Conservation (phyloP, 1,139 yeast species). For the Zygotorulaspora mrakii region DNA sequence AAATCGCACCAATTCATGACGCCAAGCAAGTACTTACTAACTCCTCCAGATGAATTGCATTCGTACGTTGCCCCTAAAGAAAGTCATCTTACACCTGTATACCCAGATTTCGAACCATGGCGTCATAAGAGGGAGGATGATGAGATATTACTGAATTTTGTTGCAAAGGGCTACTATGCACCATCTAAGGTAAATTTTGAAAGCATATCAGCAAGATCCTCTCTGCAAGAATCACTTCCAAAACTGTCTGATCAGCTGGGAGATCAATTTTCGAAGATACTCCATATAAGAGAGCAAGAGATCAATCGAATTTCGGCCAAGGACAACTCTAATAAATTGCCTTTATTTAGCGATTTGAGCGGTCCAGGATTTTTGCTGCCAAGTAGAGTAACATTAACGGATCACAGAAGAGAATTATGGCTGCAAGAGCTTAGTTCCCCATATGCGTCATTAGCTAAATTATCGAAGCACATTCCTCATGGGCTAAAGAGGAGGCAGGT, state of each 20-base stretch:
- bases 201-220: conserved; percentile 51
- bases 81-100: conserved; percentile 28
- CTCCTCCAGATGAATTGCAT: conserved; percentile 36
- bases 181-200: conserved; percentile 57
- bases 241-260: conserved; percentile 57
- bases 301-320: conserved; percentile 59
- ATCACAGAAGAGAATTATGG: conserved; percentile 83
- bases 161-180: conserved; percentile 58
- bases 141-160: conserved; percentile 44
- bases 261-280: conserved; percentile 60
- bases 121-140: conserved; percentile 57
- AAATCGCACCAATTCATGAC: too few relatives aligned
- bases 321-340: conserved; percentile 6
- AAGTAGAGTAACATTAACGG: conserved; percentile 75
- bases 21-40: conserved; percentile 32
- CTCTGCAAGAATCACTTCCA: conserved; percentile 43
- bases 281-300: conserved; percentile 60
- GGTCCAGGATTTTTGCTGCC: conserved; percentile 36
- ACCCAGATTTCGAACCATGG: conserved; percentile 85
- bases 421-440: conserved; percentile 70
- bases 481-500: conserved; percentile 73
- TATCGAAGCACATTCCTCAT: conserved; percentile 84
- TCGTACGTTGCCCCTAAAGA: conserved; percentile 24
- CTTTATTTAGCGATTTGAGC: conserved; percentile 23
- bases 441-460: conserved; percentile 56